Conservation (phyloP, 306 rosid genomes). For the Albizia julibrissin region DNA sequence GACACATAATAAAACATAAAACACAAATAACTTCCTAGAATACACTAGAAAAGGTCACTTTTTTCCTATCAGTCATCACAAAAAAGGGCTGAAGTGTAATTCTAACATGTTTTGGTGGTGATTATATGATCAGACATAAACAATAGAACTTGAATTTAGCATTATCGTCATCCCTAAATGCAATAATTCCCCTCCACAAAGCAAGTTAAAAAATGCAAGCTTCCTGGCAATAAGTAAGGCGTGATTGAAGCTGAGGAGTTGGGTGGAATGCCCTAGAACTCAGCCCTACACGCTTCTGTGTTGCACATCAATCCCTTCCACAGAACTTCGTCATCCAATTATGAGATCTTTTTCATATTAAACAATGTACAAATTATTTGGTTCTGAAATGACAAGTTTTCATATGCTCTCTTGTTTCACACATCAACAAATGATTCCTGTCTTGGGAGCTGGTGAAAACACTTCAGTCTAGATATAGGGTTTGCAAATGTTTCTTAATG, state of each 20-base stretch:
- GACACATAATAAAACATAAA: too few relatives aligned
- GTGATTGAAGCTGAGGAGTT: background rate
- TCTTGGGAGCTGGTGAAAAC: background rate
- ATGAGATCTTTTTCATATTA: conserved; percentile 12
- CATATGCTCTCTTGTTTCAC: conserved; percentile 7
- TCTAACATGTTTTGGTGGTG: background rate
- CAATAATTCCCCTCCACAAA: background rate
- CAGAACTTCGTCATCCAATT: background rate
- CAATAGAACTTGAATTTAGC: conserved; percentile 4
- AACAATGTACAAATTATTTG: conserved; percentile 2
- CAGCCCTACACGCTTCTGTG: background rate
- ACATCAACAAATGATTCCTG: conserved; percentile 15
- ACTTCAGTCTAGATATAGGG: background rate
- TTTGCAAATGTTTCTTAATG: background rate
- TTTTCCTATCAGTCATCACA: background rate
- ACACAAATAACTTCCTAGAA: too few relatives aligned
- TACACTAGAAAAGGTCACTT: too few relatives aligned
- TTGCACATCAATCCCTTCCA: background rate
- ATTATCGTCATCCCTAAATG: conserved; percentile 16
- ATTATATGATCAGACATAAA: background rate
- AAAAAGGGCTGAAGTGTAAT: background rate
- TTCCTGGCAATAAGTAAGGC: conserved; percentile 15
- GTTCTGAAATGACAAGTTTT: conserved; percentile 5
- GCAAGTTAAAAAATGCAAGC: background rate
- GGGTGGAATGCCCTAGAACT: conserved; percentile 22